Evolutionary conservation across 2,329 filamentous ascomycete species (phyloP).

Genomic region (Beauveria medogensis): DNA sequence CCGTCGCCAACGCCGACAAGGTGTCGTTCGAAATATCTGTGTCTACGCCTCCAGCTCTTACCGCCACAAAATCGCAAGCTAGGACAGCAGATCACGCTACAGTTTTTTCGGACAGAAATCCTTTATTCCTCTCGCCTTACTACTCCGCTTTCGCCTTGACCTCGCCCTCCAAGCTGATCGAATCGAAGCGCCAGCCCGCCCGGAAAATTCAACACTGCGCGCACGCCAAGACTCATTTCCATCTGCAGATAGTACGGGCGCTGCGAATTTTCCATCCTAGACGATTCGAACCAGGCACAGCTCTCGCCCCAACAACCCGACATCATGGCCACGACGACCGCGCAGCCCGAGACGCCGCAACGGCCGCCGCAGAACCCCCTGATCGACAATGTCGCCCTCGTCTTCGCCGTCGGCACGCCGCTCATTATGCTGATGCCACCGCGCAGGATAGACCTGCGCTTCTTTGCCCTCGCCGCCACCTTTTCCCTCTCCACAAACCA

Average conservation of each 20-base stretch:
- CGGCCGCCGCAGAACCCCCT: constrained; percentile 27
- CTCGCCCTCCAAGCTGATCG: background rate
- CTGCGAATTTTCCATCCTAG: background rate
- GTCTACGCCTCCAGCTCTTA: background rate
- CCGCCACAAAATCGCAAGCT: background rate
- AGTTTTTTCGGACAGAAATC: background rate
- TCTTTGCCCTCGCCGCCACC: constrained; percentile 39
- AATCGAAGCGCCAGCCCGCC: background rate
- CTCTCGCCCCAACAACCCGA: background rate
- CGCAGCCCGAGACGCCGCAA: constrained; percentile 1
- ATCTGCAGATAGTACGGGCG: background rate
- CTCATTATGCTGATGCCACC: constrained; percentile 44
- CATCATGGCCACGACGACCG: constrained; percentile 3
- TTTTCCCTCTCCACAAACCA: constrained; percentile 47
- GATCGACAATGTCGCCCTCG: constrained; percentile 41
- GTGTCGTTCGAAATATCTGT: too few species aligned
- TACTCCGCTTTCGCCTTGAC: background rate
- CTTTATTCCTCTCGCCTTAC: background rate
- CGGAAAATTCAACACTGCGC: background rate
- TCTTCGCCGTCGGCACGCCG: constrained; percentile 38
- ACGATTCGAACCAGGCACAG: background rate
- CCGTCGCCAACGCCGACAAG: background rate
- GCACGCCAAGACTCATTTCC: background rate
- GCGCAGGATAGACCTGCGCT: constrained; percentile 42
- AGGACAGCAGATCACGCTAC: background rate